Conservation (phyloP, 2,329 filamentous ascomycete genomes). For the Claviceps fusiformis region DNA sequence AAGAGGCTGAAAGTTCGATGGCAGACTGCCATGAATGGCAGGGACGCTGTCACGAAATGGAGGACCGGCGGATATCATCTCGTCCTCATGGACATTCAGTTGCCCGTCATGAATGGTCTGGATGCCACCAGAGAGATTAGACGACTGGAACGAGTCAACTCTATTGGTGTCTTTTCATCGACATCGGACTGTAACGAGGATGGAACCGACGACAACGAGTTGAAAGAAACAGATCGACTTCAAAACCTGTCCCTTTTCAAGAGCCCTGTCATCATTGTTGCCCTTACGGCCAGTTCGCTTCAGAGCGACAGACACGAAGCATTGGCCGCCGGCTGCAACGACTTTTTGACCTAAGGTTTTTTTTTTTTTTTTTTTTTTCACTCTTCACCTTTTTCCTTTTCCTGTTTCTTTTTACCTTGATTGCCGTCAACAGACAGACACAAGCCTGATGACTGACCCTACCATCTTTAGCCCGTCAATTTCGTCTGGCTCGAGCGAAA, state of each 20-base stretch:
- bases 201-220: conserved; percentile 28
- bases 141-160: conserved; percentile 76
- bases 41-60: conserved; percentile 90
- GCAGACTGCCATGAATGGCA: conserved; percentile 93
- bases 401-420: not conserved
- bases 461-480: conserved; percentile 66
- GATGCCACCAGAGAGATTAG: conserved; percentile 93
- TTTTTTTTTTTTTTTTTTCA: no score
- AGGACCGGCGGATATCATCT: conserved; percentile 83
- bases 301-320: conserved; percentile 94
- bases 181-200: conserved; percentile 38
- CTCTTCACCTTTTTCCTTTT: not conserved
- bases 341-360: conserved; percentile 97
- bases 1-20: conserved; percentile 90
- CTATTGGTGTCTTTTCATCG: conserved; percentile 81
- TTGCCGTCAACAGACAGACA: not conserved
- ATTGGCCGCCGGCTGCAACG: conserved; percentile 88
- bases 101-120: conserved; percentile 91
- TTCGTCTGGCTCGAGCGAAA: conserved; percentile 96
- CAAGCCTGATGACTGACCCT: not conserved
- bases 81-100: conserved; percentile 96
- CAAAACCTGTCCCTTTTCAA: conserved; percentile 66
- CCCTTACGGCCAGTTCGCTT: conserved; percentile 82
- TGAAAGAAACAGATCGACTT: conserved; percentile 54
- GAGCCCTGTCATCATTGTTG: conserved; percentile 94